Evolutionary conservation across 306 rosid genomes (phyloP).

Genomic region (Pyrus betulifolia): DNA sequence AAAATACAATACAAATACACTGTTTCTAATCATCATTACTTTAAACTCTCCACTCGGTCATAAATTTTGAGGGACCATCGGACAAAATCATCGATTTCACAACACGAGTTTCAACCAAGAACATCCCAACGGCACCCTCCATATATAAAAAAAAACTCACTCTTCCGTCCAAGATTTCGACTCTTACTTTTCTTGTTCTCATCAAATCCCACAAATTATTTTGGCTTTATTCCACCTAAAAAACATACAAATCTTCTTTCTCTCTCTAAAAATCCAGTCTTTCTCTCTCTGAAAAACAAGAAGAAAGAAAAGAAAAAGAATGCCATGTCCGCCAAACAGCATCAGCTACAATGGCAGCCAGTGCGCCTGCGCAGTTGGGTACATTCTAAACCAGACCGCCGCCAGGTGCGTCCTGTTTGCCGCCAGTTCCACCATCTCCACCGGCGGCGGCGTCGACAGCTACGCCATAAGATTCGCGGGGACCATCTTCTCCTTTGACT

Average conservation of each 20-base stretch:
- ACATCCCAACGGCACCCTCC: background rate
- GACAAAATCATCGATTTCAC: too few relatives aligned
- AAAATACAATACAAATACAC: too few relatives aligned
- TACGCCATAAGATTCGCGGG: slow-evolving; percentile 49
- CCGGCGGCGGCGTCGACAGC: slow-evolving; percentile 43
- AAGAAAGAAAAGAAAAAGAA: background rate
- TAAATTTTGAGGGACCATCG: too few relatives aligned
- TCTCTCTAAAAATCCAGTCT: background rate
- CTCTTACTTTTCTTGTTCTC: background rate
- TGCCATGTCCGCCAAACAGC: slow-evolving; percentile 67
- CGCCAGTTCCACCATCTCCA: slow-evolving; percentile 30
- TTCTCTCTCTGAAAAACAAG: background rate
- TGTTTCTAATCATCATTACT: background rate
- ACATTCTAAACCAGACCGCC: slow-evolving; percentile 26
- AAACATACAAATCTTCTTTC: background rate
- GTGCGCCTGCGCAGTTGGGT: slow-evolving; percentile 77
- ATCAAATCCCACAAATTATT: background rate
- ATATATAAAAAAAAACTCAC: too few relatives aligned
- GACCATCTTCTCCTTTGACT: slow-evolving; percentile 55
- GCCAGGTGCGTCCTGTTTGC: slow-evolving; percentile 44
- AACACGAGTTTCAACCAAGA: background rate
- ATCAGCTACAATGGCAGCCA: slow-evolving; percentile 52
- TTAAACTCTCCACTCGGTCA: background rate
- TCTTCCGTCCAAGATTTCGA: too few relatives aligned
- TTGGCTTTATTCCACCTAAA: background rate